Evolutionary conservation across 306 rosid species (phyloP), one percentile per base, ranked within the genome.

Genomic region (Spatholobus suberectus): DNA sequence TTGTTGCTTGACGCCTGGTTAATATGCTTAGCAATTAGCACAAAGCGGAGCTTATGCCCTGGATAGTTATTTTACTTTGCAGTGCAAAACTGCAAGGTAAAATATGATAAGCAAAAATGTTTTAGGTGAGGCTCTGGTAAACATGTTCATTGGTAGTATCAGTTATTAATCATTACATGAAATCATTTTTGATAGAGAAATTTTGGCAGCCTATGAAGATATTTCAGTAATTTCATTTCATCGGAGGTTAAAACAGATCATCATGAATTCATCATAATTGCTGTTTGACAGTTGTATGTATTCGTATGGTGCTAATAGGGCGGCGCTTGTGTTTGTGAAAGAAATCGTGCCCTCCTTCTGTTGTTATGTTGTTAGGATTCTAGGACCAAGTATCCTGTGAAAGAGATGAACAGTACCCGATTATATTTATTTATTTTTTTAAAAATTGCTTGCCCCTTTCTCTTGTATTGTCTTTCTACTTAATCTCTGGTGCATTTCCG

Each of bases 131-230:
- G 87, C 57, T 72, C 72, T 34, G 12, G 87, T 72, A 76, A 46
- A 70, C 52, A 77, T 76, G 83, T 23, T 61, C 9, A 21, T 63
- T 18, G 71, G 83, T 72, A 69, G 74, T 49, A 77, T 82, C 65
- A 20, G 78, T 73, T 73, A 46, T 47, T 62, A 20, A 62, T 78
- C 54, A 15, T 24, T 21, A 59, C 77, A 75, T 71, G 80, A 73
- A 76, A 82, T 49, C 24, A 74, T 70, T 65, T 65, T 82, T 76
- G 80, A 79, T 27, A 41, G 24, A 66, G 58, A 80, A 80, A 74
- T 77, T 91, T 85, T 85, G 77, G 84, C 84, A 69, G 78, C 76
- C 75, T 76, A 67, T 37, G 87, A 66, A 77, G 76, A 70, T 69
- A 59, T 78, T 34, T 77, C 27, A 61, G 80, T 41, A 72, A 78